These are phyloP conservation scores for Macrolepiota dolichaula DNA, from an alignment of 768 basidiomycete species.

Conservation along the genomic window DNA sequence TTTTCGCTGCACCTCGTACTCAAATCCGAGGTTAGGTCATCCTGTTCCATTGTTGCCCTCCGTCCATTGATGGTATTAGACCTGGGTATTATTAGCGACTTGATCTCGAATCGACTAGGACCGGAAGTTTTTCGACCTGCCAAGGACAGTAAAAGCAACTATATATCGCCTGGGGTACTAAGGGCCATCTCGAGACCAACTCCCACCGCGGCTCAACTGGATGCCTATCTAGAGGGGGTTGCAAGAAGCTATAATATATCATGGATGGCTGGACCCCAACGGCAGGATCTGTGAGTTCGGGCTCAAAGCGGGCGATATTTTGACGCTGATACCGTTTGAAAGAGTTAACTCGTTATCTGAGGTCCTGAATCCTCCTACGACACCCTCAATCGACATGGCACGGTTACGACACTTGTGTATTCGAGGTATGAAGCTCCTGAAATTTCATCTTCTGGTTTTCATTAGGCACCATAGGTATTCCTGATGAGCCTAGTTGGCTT, in stretches of 20 bases:
- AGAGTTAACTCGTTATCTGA: constrained; percentile 60
- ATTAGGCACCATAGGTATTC: constrained; percentile 48
- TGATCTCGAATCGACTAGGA: constrained; percentile 55
- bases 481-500: constrained; percentile 72
- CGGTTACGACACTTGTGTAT: constrained; percentile 55
- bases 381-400: constrained; percentile 52
- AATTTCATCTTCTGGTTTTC: constrained; percentile 4
- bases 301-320: not conserved
- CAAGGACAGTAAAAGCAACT: constrained; percentile 42
- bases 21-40: constrained; percentile 52
- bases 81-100: constrained; percentile 48
- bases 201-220: constrained; percentile 54
- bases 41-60: not conserved
- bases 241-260: constrained; percentile 49
- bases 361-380: constrained; percentile 48
- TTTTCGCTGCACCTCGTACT: constrained; percentile 54
- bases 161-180: constrained; percentile 55
- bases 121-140: constrained; percentile 55
- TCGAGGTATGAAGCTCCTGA: constrained; percentile 44
- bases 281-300: constrained; percentile 57
- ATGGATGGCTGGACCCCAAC: constrained; percentile 60
- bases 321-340: constrained; percentile 8
- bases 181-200: constrained; percentile 48
- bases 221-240: constrained; percentile 51
- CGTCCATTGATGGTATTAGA: constrained; percentile 43